Percentiles rank a stretch among this genome's conserved stretches.
These are phyloP conservation scores for Heliocybe sulcata DNA, from an alignment of 1,284 basidiomycete genomes.

Conservation along the genomic window DNA sequence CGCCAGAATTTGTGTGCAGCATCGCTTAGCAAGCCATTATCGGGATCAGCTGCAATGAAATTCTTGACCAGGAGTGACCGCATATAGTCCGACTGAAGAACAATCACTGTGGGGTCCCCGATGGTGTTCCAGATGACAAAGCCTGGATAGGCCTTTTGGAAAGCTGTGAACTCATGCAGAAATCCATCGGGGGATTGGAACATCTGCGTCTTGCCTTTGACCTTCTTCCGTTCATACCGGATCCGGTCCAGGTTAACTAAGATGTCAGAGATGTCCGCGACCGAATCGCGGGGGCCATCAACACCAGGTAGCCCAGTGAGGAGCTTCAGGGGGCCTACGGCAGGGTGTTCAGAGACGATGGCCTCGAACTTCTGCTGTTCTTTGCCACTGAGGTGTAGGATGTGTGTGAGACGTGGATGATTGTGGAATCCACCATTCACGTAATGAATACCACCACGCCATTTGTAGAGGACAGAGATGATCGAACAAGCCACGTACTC, in stretches of 20 bases:
- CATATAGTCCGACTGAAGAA: conserved; percentile 19
- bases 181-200: not conserved
- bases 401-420: conserved; percentile 4
- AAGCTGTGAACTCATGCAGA: not conserved
- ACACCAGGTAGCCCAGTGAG: conserved; percentile 10
- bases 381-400: conserved; percentile 5
- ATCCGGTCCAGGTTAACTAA: conserved; percentile 16
- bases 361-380: not conserved
- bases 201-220: not conserved
- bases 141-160: conserved; percentile 2
- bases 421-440: not conserved
- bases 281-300: conserved; percentile 15
- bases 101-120: conserved; percentile 16
- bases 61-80: conserved; percentile 15
- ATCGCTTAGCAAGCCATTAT: conserved; percentile 25
- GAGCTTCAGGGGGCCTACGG: conserved; percentile 4
- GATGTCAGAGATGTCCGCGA: conserved; percentile 16
- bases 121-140: conserved; percentile 3
- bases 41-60: conserved; percentile 8
- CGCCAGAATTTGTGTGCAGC: conserved; percentile 19
- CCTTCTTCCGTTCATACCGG: conserved; percentile 10
- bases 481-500: not conserved
- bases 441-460: not conserved
- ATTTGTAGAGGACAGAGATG: not conserved
- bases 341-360: conserved; percentile 4